Percentiles rank a stretch among this genome's conserved stretches.
phyloP scores from a whole-genome alignment of 345 rosid species.

The Physaria fendleri region DNA sequence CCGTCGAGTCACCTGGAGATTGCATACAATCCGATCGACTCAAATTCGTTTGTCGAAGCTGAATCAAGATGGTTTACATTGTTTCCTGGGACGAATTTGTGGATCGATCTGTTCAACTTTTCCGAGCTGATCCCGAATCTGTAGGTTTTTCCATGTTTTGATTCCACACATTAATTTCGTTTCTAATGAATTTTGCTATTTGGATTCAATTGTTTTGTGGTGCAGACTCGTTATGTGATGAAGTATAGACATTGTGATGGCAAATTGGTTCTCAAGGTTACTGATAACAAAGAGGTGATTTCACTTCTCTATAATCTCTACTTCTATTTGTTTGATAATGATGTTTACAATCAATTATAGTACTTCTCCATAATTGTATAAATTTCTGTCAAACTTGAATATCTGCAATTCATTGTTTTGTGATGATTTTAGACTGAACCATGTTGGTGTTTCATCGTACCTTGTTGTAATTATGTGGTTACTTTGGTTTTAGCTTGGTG shows the following conservation, averaged over 20 bases:
- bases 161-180: background rate
- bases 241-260: conserved; percentile 95
- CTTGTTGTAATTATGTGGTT: background rate
- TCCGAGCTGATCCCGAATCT: conserved; percentile 87
- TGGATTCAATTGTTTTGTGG: conserved; percentile 18
- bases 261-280: conserved; percentile 94
- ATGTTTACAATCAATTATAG: background rate
- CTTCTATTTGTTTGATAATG: too few species aligned
- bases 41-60: background rate
- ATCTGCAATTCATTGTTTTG: too few species aligned
- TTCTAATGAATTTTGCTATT: background rate
- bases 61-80: conserved; percentile 54
- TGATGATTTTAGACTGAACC: too few species aligned
- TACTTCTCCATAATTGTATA: background rate
- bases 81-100: conserved; percentile 85
- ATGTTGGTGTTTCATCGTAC: background rate
- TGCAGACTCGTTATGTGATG: conserved; percentile 79
- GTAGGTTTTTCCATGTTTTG: conserved; percentile 34
- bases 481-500: background rate
- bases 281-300: conserved; percentile 87
- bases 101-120: conserved; percentile 68
- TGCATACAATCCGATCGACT: background rate
- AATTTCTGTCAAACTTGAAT: too few species aligned
- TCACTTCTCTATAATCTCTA: background rate
- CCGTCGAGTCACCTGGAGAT: conserved; percentile 16